phyloP scores from a whole-genome alignment of 2,329 filamentous ascomycete genomes.

The Colletotrichum sp. region DNA sequence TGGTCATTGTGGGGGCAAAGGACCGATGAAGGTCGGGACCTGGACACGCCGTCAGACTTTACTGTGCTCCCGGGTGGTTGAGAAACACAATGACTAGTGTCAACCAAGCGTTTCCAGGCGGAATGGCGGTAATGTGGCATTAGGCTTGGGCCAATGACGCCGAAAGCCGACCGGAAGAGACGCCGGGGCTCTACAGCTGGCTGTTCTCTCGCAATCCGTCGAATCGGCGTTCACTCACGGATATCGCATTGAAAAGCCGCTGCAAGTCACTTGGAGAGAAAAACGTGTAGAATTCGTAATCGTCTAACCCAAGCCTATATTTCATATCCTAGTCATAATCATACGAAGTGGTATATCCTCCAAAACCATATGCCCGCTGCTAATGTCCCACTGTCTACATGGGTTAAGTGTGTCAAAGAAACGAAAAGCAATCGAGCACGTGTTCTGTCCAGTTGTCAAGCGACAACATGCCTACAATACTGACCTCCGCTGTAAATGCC shows the following conservation, averaged over 20 bases:
- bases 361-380: constrained; percentile 2
- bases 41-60: not conserved
- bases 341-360: constrained; percentile 22
- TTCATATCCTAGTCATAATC: constrained; percentile 12
- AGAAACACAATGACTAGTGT: not conserved
- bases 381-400: not conserved
- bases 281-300: not conserved
- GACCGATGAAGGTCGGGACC: fast-evolving
- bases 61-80: too few relatives aligned
- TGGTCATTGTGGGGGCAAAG: not conserved
- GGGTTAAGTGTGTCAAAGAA: not conserved
- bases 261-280: not conserved
- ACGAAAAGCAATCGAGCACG: not conserved
- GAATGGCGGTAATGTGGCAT: not conserved
- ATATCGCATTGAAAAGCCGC: fast-evolving
- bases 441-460: not conserved
- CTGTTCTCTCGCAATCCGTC: not conserved
- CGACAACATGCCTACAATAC: not conserved
- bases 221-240: not conserved
- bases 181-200: too few relatives aligned
- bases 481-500: not conserved
- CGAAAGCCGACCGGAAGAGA: not conserved
- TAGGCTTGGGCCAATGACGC: not conserved
- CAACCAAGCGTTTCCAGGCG: not conserved
- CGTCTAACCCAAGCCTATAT: not conserved